Evolutionary conservation across 1,284 basidiomycete species (phyloP), one percentile per base, ranked within the genome.

Genomic region (Cryptococcus wingfieldii): DNA sequence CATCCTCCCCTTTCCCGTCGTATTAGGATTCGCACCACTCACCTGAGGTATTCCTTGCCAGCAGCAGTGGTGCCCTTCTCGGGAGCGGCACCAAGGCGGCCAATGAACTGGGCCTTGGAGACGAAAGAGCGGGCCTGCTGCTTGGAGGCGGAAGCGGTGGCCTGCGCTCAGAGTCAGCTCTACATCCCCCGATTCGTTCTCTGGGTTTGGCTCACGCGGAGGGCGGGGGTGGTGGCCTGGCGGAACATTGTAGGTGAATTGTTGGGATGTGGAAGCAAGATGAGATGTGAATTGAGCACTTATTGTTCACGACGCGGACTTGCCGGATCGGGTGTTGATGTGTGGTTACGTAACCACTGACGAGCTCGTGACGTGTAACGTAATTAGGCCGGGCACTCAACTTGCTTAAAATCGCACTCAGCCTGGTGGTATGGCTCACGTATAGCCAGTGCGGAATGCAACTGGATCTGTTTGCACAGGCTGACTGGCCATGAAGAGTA

Each of bases 91-190:
- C 70, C 72, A 42, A 75, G 66, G 23, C 71, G 62, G 48, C 72
- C 72, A 41, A 75, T 53, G 53, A 75, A 59, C 44, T 69, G 69
- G 43, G 66, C 67, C 55, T 69, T 68, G 55, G 70, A 54, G 39
- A 60, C 42, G 39, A 57, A 60, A 4, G 53, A 50, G 47, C 59
- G 38, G 38, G 53, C 45, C 38, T 60, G 54, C 19, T 43, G 38
- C 43, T 47, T 46, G 52, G 18, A 34, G 47, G 51, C 34, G 50
- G 38, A 44, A 27, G 43, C 49, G 27, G 51, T 60, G 39, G 16
- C 25, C 27, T 14, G 46, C 38, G 18, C 14, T 14, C n/a, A 50
- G 27, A n/a, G 42, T 43, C 28, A 44, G 27, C 16, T 41, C 25
- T 4, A 25, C 31, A 51, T 43, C 43, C 28, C 27, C 31, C 23